Evolutionary conservation across 2,329 filamentous ascomycete genomes (phyloP), one percentile per base, ranked within the genome.

Genomic region (Fusarium piperis): DNA sequence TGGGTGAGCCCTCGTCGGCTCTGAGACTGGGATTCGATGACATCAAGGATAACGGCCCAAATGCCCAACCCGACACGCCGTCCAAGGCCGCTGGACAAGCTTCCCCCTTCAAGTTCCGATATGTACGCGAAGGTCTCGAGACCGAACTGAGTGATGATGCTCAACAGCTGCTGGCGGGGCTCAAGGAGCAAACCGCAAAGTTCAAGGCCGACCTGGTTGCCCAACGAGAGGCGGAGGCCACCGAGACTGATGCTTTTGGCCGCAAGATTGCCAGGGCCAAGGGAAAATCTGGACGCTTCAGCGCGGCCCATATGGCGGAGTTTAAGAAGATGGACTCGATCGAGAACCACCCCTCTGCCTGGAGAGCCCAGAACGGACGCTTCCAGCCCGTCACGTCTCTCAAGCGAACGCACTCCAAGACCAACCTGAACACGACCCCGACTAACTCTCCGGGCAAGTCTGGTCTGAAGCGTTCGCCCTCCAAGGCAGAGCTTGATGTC

Each of bases 311-410:
- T 79, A 92, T 93, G 89, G 90, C 91, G 56, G 89, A 95, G 77
- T 98, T 98, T 84, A 94, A 94, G 83, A 98, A 97, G 85, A 98
- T 98, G 95, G 94, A 97, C 79, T 98, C 95, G 2, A 98, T 98
- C 78, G 93, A 90, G 46, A 91, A 91, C 69, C 95, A 98, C 79
- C 87, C 94, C 10, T 97, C 95, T 12, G 89, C 92, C 16, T 96
- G 91, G 83, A 88, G 93, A 68, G 87, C 87, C 23, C 85, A 88
- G 66, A 81, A 85, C 6, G 85, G 81, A 36, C 86, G 87, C 10
- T 81, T 85, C 71, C 87, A 88, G n/a, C 88, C 89, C 11, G 79
- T 83, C 59, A 77, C 76, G 62, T 76, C 80, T 23, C 71, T 82
- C 51, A 85, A 83, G 71, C 78, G 78, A 51, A 77, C 85, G 1